Evolutionary conservation across 805 yeast genomes (phyloP), one percentile per base, ranked within the genome.

Genomic region (Cyberlindnera euphorbiiphila): DNA sequence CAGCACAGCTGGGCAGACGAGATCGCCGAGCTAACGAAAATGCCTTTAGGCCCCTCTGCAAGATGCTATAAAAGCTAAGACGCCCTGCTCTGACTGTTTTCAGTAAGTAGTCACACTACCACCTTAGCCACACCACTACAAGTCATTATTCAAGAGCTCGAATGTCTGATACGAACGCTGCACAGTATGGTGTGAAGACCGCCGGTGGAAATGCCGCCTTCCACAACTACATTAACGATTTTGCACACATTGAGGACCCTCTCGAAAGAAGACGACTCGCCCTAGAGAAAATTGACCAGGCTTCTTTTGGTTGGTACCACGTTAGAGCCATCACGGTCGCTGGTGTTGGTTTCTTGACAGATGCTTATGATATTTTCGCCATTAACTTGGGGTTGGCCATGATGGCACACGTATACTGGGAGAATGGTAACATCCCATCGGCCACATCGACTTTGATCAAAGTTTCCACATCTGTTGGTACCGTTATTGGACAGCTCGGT

Each of bases 261-360:
- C 65, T 85, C 50, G 93, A 85, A 62, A 80, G 95, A 74, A 78
- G 91, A 73, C 76, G 89, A 70, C 66, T 84, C 56, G 94, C 94
- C 28, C 68, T 85, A 57, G 87, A 83, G 60, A 84, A 83, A 58
- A 85, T 85, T 47, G 95, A 85, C 63, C 78, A 81, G 50, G 85
- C 87, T 38, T 62, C 70, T 1, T 85, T 85, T 51, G 85, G 89
- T 42, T 81, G 88, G 93, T 81, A 84, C 56, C 93, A 85, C 55
- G 63, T 84, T 37, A 76, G 86, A 64, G 84, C 87, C 69, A 83
- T 85, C 53, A 59, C 76, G 63, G 87, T 85, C 58, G 95, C 95
- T 9, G 87, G 96, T 71, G 93, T 87, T 48, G 96, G 96, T 61
- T 87, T 87, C 77, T 62, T 88, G 65, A 87, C 95, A 20, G 96